Evolutionary conservation across 352 stramenopile genomes (phyloP), one percentile per base, ranked within the genome.

Genomic region (Albugo candida): DNA sequence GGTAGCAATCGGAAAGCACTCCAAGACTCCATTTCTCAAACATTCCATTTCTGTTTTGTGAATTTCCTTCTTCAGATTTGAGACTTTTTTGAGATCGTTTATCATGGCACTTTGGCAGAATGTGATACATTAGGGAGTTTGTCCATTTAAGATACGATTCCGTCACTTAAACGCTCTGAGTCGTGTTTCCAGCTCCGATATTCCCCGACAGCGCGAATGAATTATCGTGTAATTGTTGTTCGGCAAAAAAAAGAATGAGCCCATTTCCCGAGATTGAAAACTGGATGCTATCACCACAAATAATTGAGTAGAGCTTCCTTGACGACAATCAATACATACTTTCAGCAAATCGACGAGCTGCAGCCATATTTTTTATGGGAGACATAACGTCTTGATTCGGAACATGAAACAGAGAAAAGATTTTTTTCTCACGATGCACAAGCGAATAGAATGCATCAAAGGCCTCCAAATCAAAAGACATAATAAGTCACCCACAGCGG

Each of bases 381-480:
- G 60, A 44, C 5, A 67, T 73, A 18, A 87, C 42, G 31, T 92
- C 78, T 5, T 82, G 61, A 47, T 87, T 87, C 1, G 69, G 60
- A 8, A 86, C 48, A 35, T 55, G 69, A 6, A 74, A 54, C 20
- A 81, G 61, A 0, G 46, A 52, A 16, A 54, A 36, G 0, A 58
- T 55, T 17, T 47, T 45, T 12, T 44, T 52, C 19, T 53, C 39
- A 46, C 52, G 41, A 48, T 61, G 43, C 47, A 87, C 67, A n/a
- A 91, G 64, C 37, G 64, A 58, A 49, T 83, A 81, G 68, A 67
- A 91, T 19, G 74, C 65, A 24, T 83, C 62, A 47, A 91, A 83
- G 1, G 74, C 72, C 75, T 88, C 24, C 16, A 44, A 0, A 36
- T 11, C 12, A 55, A 20, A 44, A 13, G 12, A 54, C 4, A 16